phyloP scores from a whole-genome alignment of 106 monocot species.

The Phalaenopsis equestris region DNA sequence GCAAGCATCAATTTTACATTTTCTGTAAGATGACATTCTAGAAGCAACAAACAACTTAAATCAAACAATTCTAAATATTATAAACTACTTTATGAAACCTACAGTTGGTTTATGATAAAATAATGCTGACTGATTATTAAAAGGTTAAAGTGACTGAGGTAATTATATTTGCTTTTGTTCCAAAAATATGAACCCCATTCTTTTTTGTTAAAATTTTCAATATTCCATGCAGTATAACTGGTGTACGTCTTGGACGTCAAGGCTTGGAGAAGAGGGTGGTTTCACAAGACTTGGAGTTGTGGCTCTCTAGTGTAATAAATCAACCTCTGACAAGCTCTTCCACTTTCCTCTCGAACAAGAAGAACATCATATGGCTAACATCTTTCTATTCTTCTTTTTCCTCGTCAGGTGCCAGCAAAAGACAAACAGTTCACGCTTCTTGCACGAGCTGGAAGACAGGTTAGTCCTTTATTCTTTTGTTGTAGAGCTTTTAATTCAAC shows the following conservation, averaged over 20 bases:
- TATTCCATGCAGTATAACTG: slow-evolving; percentile 55
- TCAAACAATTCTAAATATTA: no score
- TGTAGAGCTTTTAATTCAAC: neutral
- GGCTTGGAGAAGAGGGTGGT: slow-evolving; percentile 95
- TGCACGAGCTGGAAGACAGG: slow-evolving; percentile 98
- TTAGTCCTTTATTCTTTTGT: slow-evolving; percentile 14
- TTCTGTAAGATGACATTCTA: no score
- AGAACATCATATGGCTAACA: neutral
- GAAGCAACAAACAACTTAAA: no score
- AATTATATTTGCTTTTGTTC: no score
- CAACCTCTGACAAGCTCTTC: neutral
- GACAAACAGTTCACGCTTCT: slow-evolving; percentile 86
- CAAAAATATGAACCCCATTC: neutral
- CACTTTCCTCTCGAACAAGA: neutral
- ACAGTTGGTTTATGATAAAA: no score
- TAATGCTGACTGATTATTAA: no score
- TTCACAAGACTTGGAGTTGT: slow-evolving; percentile 96
- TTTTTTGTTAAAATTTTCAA: neutral
- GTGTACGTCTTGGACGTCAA: slow-evolving; percentile 75
- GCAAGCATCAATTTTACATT: no score
- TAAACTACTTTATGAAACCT: no score
- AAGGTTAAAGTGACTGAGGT: no score
- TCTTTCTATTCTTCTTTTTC: neutral
- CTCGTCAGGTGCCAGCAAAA: slow-evolving; percentile 61
- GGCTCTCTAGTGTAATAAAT: slow-evolving; percentile 82